phyloP scores from a whole-genome alignment of 192 early-diverging fungal species.

The Lunasporangiospora selenospora region DNA sequence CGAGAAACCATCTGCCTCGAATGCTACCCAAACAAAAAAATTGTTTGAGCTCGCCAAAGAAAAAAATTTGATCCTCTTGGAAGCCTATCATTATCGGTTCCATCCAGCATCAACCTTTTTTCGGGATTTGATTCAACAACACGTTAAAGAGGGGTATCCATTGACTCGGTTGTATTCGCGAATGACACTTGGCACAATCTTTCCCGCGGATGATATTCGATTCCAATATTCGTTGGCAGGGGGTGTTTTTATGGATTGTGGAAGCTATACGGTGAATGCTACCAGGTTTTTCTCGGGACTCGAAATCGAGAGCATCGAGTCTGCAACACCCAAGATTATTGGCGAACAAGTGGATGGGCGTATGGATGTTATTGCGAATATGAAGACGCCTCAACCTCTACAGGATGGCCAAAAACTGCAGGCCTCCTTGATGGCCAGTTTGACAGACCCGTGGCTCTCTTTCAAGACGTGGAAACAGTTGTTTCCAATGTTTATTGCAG shows the following conservation, averaged over 20 bases:
- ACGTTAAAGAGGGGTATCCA: slow-evolving; percentile 17
- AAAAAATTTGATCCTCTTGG: slow-evolving; percentile 47
- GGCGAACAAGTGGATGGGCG: slow-evolving; percentile 32
- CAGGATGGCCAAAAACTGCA: background rate
- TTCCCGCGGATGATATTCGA: slow-evolving; percentile 36
- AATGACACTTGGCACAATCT: slow-evolving; percentile 10
- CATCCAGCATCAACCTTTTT: slow-evolving; percentile 46
- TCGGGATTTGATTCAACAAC: slow-evolving; percentile 11
- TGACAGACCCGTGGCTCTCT: slow-evolving; percentile 27
- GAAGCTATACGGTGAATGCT: slow-evolving; percentile 41
- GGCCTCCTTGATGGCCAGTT: slow-evolving; percentile 11
- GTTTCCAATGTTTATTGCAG: slow-evolving; percentile 9
- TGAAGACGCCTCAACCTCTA: slow-evolving; percentile 2
- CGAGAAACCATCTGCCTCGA: slow-evolving; percentile 51
- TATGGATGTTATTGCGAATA: slow-evolving; percentile 15
- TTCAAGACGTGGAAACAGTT: slow-evolving; percentile 12
- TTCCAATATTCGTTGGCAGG: slow-evolving; percentile 43
- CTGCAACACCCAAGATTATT: slow-evolving; percentile 14
- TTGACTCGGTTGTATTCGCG: background rate
- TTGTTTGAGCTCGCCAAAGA: slow-evolving; percentile 33
- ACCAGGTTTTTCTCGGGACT: slow-evolving; percentile 36
- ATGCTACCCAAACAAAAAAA: slow-evolving; percentile 35
- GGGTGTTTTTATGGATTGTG: slow-evolving; percentile 34
- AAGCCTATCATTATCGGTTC: slow-evolving; percentile 52
- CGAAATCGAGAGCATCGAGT: slow-evolving; percentile 29